Base-by-base conservation (phyloP, 2,329 filamentous ascomycete genomes). In the Penicillium glabrum region DNA sequence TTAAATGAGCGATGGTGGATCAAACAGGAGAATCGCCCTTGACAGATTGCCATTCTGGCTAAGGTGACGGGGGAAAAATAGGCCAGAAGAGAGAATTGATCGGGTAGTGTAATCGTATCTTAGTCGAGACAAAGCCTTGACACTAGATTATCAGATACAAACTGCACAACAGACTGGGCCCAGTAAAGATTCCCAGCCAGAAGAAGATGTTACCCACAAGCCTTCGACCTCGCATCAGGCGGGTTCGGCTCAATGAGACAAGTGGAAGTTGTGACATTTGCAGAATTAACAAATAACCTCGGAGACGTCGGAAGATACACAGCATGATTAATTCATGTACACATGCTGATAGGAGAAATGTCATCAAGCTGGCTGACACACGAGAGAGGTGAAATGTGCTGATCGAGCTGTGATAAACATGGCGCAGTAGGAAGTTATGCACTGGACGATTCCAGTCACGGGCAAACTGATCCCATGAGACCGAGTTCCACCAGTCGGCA, bases 361-460 rank as follows among this genome's bases (percentile, higher is more conserved):
- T 92, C 45, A 90, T 86, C 51, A 91, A 83, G 0, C 89, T 91
- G 2, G 90, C 90, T 5, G 85, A 85, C 62, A 85, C 82, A 68
- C 87, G 88, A 64, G 86, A 85, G 51, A 92, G 80, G 58, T 86
- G 86, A 72, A 91, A 83, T 10, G 87, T 85, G 1, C 86, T 89
- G 67, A 93, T 92, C 46, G 86, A 89, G 46, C 83, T 86, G 74
- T 93, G 89, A 69, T 93, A 93, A 57, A 93, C 90, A 67, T 93
- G 89, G 14, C 90, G 82, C 2, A 92, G 79, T 27, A 93, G 77
- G 72, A 93, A 93, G 65, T 88, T 86, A 69, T 92, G 89, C 4
- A 93, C 89, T 0, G 89, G 89, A n/a, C 85, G 77, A 69, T 93
- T 93, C 90, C 90, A 93, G 69, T 91, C 88, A 39, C 89, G 81